phyloP scores from a whole-genome alignment of 1,139 yeast species.

The Lizanozyma gosingica region DNA sequence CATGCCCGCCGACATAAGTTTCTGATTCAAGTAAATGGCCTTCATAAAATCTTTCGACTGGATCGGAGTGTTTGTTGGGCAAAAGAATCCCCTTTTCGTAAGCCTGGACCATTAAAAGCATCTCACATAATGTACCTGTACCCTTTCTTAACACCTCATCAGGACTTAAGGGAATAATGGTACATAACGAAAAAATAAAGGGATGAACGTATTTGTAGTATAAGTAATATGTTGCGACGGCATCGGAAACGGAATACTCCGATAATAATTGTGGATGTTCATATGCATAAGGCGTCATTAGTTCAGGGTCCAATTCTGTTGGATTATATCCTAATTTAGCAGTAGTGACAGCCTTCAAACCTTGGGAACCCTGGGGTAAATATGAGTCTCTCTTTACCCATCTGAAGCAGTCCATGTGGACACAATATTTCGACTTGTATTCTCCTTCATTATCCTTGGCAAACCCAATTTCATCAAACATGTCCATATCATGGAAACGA shows the following conservation, averaged over 20 bases:
- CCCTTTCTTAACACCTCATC: conserved; percentile 96
- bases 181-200: conserved; percentile 89
- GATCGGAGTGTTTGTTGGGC: conserved; percentile 92
- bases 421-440: conserved; percentile 86
- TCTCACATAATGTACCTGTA: conserved; percentile 97
- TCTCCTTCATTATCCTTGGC: conserved; percentile 85
- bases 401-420: conserved; percentile 94
- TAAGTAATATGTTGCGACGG: conserved; percentile 94
- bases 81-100: conserved; percentile 65
- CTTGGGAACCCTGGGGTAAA: conserved; percentile 97
- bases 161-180: conserved; percentile 91
- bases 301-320: conserved; percentile 91
- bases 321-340: conserved; percentile 95
- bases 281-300: conserved; percentile 95
- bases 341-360: conserved; percentile 95
- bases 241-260: conserved; percentile 98
- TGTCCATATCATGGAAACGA: conserved; percentile 69
- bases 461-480: conserved; percentile 93
- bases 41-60: conserved; percentile 84
- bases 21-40: conserved; percentile 93
- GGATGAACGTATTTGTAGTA: conserved; percentile 98
- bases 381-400: conserved; percentile 99
- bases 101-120: conserved; percentile 96
- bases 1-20: conserved; percentile 98
- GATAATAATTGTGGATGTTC: conserved; percentile 89